Base-by-base conservation (phyloP, 2,329 filamentous ascomycete genomes). In the Fusarium sulawesiense region DNA sequence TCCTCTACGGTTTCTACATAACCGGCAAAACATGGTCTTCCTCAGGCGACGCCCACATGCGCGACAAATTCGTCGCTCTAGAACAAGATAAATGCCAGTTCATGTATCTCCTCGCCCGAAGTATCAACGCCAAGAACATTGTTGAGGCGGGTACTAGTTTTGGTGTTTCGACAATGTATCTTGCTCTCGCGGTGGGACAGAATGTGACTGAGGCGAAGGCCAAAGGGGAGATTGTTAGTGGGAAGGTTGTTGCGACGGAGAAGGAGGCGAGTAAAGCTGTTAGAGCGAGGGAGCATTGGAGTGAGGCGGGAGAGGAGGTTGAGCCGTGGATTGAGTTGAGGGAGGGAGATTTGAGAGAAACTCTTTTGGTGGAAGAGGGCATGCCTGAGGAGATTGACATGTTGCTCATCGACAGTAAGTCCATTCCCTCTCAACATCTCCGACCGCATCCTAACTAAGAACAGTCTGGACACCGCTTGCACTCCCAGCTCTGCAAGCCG, bases 141-240 rank as follows among this genome's bases (percentile, higher is more conserved):
- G 84, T 90, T 51, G 88, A 91, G 72, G 87, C 87, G 0, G 89
- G 88, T 1, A 90, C 89, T 0, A 86, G 83, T 54, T 90, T 87
- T 59, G 88, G 88, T 13, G 85, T 91, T 4, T 88, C 85, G 56
- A 90, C 88, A 0, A 88, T 91, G 54, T 91, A 89, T 68, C 83
- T 91, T 11, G 87, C 88, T 0, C 78, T 90, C 5, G 89, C 87
- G 0, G 86, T 87, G 0, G 82, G 81, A 0, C 81, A 86, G 56
- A 89, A 86, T 56, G 80, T 79, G 0, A 71, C 70, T 3, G 64
- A 53, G 9, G 54, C 42, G 25, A 69, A 6, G 51, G 65, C 27
- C n/a, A 40, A 34, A 27, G 55, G 64, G 64, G n/a, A 78, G 47
- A 34, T 76, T 11, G 65, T 56, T 2, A 53, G 14, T 55, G 76